Evolutionary conservation across 148 eudicot genomes (phyloP), one percentile per base, ranked within the genome.

Genomic region (Rhododendron kiyosumense): DNA sequence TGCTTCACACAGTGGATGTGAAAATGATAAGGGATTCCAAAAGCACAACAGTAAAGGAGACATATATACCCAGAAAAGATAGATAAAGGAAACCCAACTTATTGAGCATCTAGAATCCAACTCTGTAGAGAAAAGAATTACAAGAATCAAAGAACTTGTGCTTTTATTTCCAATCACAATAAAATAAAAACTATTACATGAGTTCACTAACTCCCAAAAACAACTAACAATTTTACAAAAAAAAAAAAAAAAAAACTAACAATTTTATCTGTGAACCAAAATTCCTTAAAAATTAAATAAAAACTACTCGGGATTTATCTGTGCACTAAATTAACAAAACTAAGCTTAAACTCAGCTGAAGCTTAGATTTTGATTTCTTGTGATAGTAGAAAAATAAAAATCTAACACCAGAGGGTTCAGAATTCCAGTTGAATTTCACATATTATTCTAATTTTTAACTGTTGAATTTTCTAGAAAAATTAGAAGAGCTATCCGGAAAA

Each of bases 71-170:
- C 46, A 32, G 83, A 45, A 85, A 36, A 48, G 24, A 22, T 24
- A 24, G 10, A 49, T 34, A 81, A 74, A 78, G 52, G 82, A 43
- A 71, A 38, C 79, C 79, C 83, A 67, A 65, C 57, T 78, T n/a
- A 76, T 28, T 82, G 76, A 83, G 90, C 69, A 89, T 89, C 81
- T 84, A 81, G 86, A 86, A 76, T 84, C 73, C 82, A n/a, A 1
- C 34, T 32, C 34, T 51, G 49, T 26, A 78, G 49, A 34, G 65
- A 57, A 18, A 14, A 84, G 24, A 38, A 5, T 32, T 7, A 34
- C 20, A 43, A 57, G 48, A 54, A 54, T 34, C 71, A 41, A 54
- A 34, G 2, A n/a, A 59, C 28, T 30, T 81, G 69, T 57, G 71
- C 84, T 57, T 81, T 34, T 52, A 54, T 54, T 51, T 18, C 67